Base-by-base conservation (phyloP, 129 eudicot genomes). In the Flaveria trinervia region DNA sequence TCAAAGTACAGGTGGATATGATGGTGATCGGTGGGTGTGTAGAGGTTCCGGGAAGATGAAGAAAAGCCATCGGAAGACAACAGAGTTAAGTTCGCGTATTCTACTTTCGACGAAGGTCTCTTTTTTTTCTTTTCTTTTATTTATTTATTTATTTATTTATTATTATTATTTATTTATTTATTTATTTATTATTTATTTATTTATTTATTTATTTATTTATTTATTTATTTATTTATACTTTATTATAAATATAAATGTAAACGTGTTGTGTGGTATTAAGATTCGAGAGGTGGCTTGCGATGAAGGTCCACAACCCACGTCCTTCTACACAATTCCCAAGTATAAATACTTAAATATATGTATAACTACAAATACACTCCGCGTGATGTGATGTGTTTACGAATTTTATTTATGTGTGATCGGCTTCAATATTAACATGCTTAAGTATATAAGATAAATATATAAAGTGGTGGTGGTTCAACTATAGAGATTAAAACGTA, bases 41-140 rank as follows among this genome's bases (percentile, higher is more conserved):
- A 4, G 62, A 65, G 65, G 83, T 73, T 80, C 83, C 70, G 67
- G 75, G 77, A 65, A 83, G 81, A 68, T 52, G 81, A 62, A 76
- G 67, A 76, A 75, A 76, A 76, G 67, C 55, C 74, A 52, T 77
- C 80, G 25, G 66, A 14, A 39, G 74, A 76, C 80, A 66, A 54
- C 78, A 15, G 26, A 25, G 79, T 61, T 61, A 18, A 51, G 66
- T 67, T 66, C 73, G 80, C 74, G 74, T 76, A 18, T 50, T 2
- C 36, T n/a, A 11, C 22, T 76, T 76, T 76, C 80, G 25, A 76
- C 18, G 80, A 76, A 76, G 56, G 26, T 51, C 33, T 75, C 18
- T 36, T 20, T 41, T 73, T 12, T 2, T 13, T 9, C 9, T 26
- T 57, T 26, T 0, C 9, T 26, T 57, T 46, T 22, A 1, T 2